Percentiles rank a stretch among this genome's conserved stretches.
phyloP scores from a whole-genome alignment of 768 basidiomycete genomes.

The Russula ochroleuca region DNA sequence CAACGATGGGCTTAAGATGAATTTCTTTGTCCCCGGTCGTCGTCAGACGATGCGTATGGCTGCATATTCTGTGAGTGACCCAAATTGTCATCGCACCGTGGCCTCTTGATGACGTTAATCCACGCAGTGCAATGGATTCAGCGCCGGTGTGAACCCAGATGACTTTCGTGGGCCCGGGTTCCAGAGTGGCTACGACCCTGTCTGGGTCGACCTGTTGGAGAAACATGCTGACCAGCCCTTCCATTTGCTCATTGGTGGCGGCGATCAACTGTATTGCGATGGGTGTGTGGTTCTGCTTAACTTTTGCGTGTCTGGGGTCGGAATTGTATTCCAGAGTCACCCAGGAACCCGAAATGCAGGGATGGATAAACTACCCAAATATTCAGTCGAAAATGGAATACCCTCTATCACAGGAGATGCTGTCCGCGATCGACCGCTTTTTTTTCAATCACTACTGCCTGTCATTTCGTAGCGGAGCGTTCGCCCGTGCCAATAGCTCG shows the following conservation, averaged over 20 bases:
- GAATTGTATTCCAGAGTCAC: conserved; percentile 49
- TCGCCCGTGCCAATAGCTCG: conserved; percentile 83
- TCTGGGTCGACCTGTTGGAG: conserved; percentile 89
- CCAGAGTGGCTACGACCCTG: conserved; percentile 78
- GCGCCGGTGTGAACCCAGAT: conserved; percentile 83
- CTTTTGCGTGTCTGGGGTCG: neutral
- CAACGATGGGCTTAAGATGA: conserved; percentile 70
- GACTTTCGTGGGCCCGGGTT: conserved; percentile 81
- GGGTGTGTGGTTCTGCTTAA: conserved; percentile 42
- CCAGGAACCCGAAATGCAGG: conserved; percentile 83
- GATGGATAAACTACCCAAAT: conserved; percentile 68
- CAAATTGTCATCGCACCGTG: neutral
- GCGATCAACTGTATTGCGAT: conserved; percentile 90
- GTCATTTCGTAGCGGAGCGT: conserved; percentile 80
- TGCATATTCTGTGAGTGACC: conserved; percentile 63
- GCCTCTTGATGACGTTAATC: conserved; percentile 9
- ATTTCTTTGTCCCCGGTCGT: conserved; percentile 79
- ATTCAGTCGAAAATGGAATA: conserved; percentile 53
- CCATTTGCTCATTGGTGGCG: conserved; percentile 90
- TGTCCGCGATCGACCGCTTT: conserved; percentile 74
- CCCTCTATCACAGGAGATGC: conserved; percentile 67
- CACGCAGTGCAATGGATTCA: conserved; percentile 79
- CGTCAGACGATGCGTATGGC: conserved; percentile 89
- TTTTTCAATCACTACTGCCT: conserved; percentile 91
- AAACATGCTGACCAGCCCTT: conserved; percentile 79